Base-by-base conservation (phyloP, 805 yeast genomes). In the Yamadazyma nakazawae region DNA sequence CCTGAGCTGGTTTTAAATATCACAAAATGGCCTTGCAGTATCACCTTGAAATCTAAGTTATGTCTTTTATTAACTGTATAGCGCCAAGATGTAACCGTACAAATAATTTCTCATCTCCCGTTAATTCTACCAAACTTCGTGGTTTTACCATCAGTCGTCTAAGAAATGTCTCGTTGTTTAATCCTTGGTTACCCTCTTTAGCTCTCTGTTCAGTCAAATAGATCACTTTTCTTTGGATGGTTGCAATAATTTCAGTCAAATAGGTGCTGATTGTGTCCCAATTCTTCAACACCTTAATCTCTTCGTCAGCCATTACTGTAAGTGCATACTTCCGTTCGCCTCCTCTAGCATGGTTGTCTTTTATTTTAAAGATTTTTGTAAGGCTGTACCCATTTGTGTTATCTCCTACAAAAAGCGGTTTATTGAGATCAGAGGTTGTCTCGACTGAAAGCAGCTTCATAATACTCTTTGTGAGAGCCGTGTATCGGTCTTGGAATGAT, bases 281-380 rank as follows among this genome's bases (percentile, higher is more conserved):
- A 50, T 78, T 73, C 26, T 68, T 62, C n/a, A 82, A 61, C 13
- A 85, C 59, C 13, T 65, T 72, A n/a, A 66, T 56, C 49, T 79
- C 87, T 17, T 73, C 66, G 54, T 82, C 85, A 10, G 78, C 67
- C 1, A 82, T 74, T 12, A 84, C 79, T 47, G 84, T 72, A 16
- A 83, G 60, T 0, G 84, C 72, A 54, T 84, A 85, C 43, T 85
- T 75, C 48, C 92, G 67, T 59, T 85, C 90, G 1, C 85, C 79
- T 1, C 92, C 92, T 46, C 92, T 69, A 0, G 92, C 90, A 40
- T 80, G 78, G 11, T 72, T 64, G 60, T 85, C 92, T 35, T 71
- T 69, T 26, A 84, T 61, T 58, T 83, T 83, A 67, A 85, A 84
- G 3, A 82, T 75, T 47, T 78, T 69, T 12, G 78, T 73, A 7